phyloP scores from a whole-genome alignment of 73 alveolate genomes.

The Urostyla sp. region DNA sequence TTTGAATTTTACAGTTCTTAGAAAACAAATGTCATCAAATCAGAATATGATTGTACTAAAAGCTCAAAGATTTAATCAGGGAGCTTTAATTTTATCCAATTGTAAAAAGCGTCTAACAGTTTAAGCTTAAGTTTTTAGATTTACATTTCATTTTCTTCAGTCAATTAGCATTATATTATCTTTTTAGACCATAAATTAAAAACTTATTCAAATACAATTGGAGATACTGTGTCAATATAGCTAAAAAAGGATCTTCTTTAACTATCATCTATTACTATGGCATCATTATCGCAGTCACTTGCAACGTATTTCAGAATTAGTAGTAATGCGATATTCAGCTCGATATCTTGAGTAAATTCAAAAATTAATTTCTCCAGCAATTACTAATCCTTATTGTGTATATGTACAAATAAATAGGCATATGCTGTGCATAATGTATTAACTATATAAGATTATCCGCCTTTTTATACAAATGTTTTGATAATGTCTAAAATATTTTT shows the following conservation, averaged over 20 bases:
- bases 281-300: constrained; percentile 52
- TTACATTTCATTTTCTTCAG: not conserved
- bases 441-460: constrained; percentile 1
- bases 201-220: constrained; percentile 16
- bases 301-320: constrained; percentile 46
- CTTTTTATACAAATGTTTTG: not conserved
- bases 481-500: constrained; percentile 10
- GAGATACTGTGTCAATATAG: not conserved
- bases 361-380: constrained; percentile 6
- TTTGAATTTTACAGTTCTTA: constrained; percentile 6
- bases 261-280: constrained; percentile 46
- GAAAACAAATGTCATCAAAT: constrained; percentile 4
- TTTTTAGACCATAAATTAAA: constrained; percentile 47
- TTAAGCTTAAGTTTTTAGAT: constrained; percentile 6
- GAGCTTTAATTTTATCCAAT: constrained; percentile 41
- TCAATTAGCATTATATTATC: not conserved
- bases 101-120: constrained; percentile 39
- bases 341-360: constrained; percentile 29
- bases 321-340: constrained; percentile 2
- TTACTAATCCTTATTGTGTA: constrained; percentile 20
- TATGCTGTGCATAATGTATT: constrained; percentile 36
- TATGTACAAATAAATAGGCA: constrained; percentile 15
- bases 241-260: not conserved
- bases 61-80: constrained; percentile 13
- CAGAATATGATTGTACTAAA: not conserved